Evolutionary conservation across 305 asterid species (phyloP), one percentile per base, ranked within the genome.

Genomic region (Solanum hybrid): DNA sequence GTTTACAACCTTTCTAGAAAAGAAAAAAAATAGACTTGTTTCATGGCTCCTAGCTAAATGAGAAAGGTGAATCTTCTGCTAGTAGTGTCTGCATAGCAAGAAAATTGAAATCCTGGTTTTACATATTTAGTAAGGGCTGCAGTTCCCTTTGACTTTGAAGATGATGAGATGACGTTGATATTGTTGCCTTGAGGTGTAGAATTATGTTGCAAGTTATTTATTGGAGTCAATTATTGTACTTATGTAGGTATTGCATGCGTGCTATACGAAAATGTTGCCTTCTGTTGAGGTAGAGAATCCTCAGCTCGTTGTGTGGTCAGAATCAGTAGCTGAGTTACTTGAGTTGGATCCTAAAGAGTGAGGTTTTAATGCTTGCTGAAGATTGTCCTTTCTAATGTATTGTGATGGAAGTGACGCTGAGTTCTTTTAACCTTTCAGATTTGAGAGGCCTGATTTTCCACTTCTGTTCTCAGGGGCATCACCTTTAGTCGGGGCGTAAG

Each of bases 311-410:
- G 96, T 94, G 56, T 95, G 98, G 98, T 96, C 99, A 5, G 97
- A 94, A 80, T 93, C 98, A 13, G 99, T 97, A 90, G 97, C 98
- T 4, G 98, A 94, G 79, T 86, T 95, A 73, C 96, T 97, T 78
- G 97, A 96, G 88, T 92, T 97, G 94, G 97, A 96, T 93, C 92
- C 96, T 56, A 91, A 92, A 93, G 99, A 97, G 99, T 97, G 93
- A 92, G 96, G 51, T 40, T 89, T 60, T 46, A 32, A 31, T 32
- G 79, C 60, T 87, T 89, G 42, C 24, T 85, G 86, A 40, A n/a
- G 42, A 5, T 89, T 24, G n/a, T 84, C 42, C 86, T 88, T 89
- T 64, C 86, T 78, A 72, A 51, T 88, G 35, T 81, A 85, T 60
- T 85, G 64, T 66, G 66, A 69, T 51, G 79, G 88, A 72, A 69